A percentile compares a stretch with the other conserved stretches of the same genome.
Evolutionary conservation across 345 rosid genomes (phyloP).

Genomic region (Salix viminalis): DNA sequence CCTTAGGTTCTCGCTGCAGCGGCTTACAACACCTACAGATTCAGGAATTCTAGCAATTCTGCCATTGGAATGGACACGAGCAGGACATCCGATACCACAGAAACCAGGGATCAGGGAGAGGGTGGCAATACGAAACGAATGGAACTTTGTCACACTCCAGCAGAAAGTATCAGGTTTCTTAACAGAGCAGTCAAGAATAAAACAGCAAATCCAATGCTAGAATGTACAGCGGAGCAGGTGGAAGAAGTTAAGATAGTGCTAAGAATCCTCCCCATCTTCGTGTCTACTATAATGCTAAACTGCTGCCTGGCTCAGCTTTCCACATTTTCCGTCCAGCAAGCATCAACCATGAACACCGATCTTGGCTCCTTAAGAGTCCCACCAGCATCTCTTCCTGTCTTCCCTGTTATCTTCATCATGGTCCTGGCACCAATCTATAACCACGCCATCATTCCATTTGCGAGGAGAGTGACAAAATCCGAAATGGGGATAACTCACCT

Average conservation of each 20-base stretch:
- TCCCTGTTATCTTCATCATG: slow-evolving; percentile 76
- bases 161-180: slow-evolving; percentile 40
- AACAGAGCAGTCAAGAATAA: slow-evolving; percentile 34
- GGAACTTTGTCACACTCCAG: slow-evolving; percentile 15
- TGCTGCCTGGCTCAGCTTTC: slow-evolving; percentile 97
- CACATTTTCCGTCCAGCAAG: slow-evolving; percentile 87
- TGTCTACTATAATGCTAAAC: slow-evolving; percentile 81
- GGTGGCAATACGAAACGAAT: slow-evolving; percentile 11
- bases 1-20: slow-evolving; percentile 58
- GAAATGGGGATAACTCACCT: slow-evolving; percentile 75
- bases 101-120: slow-evolving; percentile 25
- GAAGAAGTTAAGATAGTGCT: slow-evolving; percentile 66
- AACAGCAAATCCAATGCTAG: slow-evolving; percentile 28
- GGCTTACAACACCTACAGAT: slow-evolving; percentile 26
- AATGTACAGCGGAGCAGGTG: slow-evolving; percentile 55
- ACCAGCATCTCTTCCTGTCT: slow-evolving; percentile 84
- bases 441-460: slow-evolving; percentile 60
- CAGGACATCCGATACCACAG: slow-evolving; percentile 25
- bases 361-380: slow-evolving; percentile 65
- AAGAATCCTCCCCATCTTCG: slow-evolving; percentile 63
- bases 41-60: slow-evolving; percentile 33
- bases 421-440: slow-evolving; percentile 67
- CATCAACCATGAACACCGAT: slow-evolving; percentile 81
- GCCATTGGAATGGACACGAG: slow-evolving; percentile 33
- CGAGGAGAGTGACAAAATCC: slow-evolving; percentile 51